Percentiles rank a stretch among this genome's conserved stretches.
Conservation (phyloP, 164 flowering plant genomes). For the Kingdonia uniflora region DNA sequence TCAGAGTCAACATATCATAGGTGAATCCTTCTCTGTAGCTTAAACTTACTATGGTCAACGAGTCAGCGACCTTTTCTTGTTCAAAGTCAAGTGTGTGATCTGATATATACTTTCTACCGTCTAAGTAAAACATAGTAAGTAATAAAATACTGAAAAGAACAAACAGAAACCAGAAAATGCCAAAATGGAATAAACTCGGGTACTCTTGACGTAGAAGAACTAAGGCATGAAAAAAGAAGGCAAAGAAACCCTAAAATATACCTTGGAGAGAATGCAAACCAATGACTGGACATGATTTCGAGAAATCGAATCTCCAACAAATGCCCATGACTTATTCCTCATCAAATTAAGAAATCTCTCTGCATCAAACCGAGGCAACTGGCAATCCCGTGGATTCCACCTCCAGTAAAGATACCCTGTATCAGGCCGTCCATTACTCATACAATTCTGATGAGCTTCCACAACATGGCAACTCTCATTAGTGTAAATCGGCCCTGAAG, state of each 20-base stretch:
- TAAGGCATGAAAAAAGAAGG: too few species aligned
- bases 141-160: too few species aligned
- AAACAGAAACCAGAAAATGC: too few species aligned
- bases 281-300: slow-evolving; percentile 93
- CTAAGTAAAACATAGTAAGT: too few species aligned
- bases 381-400: slow-evolving; percentile 70
- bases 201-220: too few species aligned
- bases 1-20: too few species aligned
- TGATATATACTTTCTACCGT: too few species aligned
- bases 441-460: slow-evolving; percentile 81
- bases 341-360: slow-evolving; percentile 54
- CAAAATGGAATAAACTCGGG: too few species aligned
- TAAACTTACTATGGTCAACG: too few species aligned
- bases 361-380: slow-evolving; percentile 52
- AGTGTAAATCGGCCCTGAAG: slow-evolving; percentile 70
- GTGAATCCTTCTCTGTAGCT: too few species aligned
- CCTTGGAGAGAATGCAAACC: slow-evolving; percentile 79
- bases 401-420: slow-evolving; percentile 76
- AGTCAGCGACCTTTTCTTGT: too few species aligned
- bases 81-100: too few species aligned
- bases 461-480: slow-evolving; percentile 58
- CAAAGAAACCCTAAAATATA: slow-evolving; percentile 13
- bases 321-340: slow-evolving; percentile 73
- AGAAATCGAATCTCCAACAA: slow-evolving; percentile 88
- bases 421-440: slow-evolving; percentile 89